Conservation (phyloP, 768 basidiomycete genomes). For the Suillus weaverae region DNA sequence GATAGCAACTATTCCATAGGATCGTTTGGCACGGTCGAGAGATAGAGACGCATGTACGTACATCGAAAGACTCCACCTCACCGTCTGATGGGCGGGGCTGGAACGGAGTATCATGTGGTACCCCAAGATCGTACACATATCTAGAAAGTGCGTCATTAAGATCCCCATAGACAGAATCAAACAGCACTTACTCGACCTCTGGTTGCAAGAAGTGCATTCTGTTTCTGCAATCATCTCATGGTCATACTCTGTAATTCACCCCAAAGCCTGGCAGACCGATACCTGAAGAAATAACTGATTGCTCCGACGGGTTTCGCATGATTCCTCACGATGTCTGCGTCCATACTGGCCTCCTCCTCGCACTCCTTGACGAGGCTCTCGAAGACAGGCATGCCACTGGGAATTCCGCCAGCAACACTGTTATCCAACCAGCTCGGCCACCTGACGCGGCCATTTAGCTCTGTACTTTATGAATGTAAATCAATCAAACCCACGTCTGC, state of each 20-base stretch:
- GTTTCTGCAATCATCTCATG: conserved; percentile 54
- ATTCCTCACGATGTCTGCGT: conserved; percentile 58
- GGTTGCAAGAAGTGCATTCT: conserved; percentile 67
- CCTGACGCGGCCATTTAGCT: conserved; percentile 33
- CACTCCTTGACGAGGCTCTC: conserved; percentile 88
- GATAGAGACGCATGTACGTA: conserved; percentile 31
- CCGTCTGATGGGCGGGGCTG: conserved; percentile 80
- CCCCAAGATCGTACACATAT: conserved; percentile 80
- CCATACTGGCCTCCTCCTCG: conserved; percentile 88
- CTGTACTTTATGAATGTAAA: background rate
- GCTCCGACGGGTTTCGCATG: conserved; percentile 64
- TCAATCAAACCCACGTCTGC: conserved; percentile 65
- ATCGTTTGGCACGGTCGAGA: background rate
- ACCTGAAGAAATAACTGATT: conserved; percentile 83
- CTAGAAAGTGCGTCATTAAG: conserved; percentile 35
- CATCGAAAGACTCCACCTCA: conserved; percentile 93
- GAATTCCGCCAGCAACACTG: conserved; percentile 88
- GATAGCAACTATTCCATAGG: conserved; percentile 55
- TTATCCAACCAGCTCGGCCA: conserved; percentile 91
- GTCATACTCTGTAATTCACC: background rate
- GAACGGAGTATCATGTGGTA: conserved; percentile 58
- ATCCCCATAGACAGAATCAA: background rate
- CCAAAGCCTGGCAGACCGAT: background rate
- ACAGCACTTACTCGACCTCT: conserved; percentile 68
- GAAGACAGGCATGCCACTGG: conserved; percentile 69